Evolutionary conservation across 2,329 filamentous ascomycete species (phyloP), one percentile per base, ranked within the genome.

Genomic region (Herpomyces periplanetae): DNA sequence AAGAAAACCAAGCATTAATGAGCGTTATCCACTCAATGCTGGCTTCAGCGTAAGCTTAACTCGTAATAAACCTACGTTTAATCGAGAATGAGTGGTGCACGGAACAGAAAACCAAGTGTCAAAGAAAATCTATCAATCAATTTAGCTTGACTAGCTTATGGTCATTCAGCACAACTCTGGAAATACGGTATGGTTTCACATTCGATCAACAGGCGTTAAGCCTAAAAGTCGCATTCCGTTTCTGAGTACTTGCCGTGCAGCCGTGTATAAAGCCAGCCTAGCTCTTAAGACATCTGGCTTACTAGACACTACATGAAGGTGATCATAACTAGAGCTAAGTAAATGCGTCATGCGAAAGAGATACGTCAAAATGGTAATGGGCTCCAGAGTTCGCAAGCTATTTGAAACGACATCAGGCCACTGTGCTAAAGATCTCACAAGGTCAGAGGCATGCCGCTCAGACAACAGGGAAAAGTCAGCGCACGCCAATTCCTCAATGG

Each of bases 21-120:
- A 59, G 59, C 15, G 66, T 88, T 13, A 47, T 96, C 26, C 58
- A 66, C 35, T 87, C 80, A 40, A 91, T 96, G 80, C 48, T 91
- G 25, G 59, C 68, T n/a, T n/a, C n/a, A n/a, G n/a, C n/a, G n/a
- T n/a, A n/a, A n/a, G n/a, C n/a, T n/a, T n/a, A n/a, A n/a, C n/a
- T n/a, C n/a, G n/a, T n/a, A n/a, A n/a, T n/a, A n/a, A n/a, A n/a
- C n/a, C n/a, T n/a, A n/a, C n/a, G n/a, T n/a, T n/a, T n/a, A n/a
- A n/a, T n/a, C n/a, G n/a, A n/a, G n/a, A n/a, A n/a, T n/a, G n/a
- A n/a, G n/a, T n/a, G n/a, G n/a, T n/a, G n/a, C n/a, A n/a, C n/a
- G n/a, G n/a, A n/a, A n/a, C n/a, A n/a, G n/a, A n/a, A n/a, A n/a
- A n/a, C n/a, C n/a, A n/a, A n/a, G n/a, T n/a, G n/a, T n/a, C n/a